Evolutionary conservation across 164 flowering plant species (phyloP).

Genomic region (Vitis vinifera): DNA sequence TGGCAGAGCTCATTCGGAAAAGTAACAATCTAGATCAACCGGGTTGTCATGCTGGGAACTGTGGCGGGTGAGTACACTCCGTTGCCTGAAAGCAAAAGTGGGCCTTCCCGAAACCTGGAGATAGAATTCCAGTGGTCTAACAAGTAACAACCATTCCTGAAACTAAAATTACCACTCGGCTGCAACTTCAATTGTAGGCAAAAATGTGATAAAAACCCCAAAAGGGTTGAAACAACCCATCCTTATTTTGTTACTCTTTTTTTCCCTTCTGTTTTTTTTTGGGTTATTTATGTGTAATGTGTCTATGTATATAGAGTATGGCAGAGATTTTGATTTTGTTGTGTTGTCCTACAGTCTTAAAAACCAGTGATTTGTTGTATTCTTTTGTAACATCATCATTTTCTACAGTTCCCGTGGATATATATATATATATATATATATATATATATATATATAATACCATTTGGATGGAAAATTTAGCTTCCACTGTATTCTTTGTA

Average conservation of each 20-base stretch:
- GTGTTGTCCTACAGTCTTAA: slow-evolving; percentile 14
- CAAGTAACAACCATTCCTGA: slow-evolving; percentile 30
- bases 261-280: neutral
- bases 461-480: neutral
- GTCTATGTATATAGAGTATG: slow-evolving; percentile 37
- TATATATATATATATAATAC: neutral
- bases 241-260: neutral
- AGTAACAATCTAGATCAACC: slow-evolving; percentile 95
- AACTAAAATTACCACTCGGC: slow-evolving; percentile 7
- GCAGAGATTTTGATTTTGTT: slow-evolving; percentile 18
- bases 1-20: slow-evolving; percentile 91
- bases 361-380: slow-evolving; percentile 26
- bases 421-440: neutral
- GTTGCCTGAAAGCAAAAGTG: slow-evolving; percentile 90
- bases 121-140: slow-evolving; percentile 98
- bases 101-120: slow-evolving; percentile 79
- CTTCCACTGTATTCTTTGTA: slow-evolving; percentile 7
- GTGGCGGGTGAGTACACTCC: slow-evolving; percentile 92
- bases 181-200: slow-evolving; percentile 13
- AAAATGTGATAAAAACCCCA: slow-evolving; percentile 5
- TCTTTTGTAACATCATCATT: slow-evolving; percentile 39
- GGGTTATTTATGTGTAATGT: slow-evolving; percentile 20
- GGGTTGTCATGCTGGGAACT: slow-evolving; percentile 92
- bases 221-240: too few relatives aligned
- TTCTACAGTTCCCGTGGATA: neutral